phyloP scores from a whole-genome alignment of 139 green algal genomes.

The Microglena sp. region DNA sequence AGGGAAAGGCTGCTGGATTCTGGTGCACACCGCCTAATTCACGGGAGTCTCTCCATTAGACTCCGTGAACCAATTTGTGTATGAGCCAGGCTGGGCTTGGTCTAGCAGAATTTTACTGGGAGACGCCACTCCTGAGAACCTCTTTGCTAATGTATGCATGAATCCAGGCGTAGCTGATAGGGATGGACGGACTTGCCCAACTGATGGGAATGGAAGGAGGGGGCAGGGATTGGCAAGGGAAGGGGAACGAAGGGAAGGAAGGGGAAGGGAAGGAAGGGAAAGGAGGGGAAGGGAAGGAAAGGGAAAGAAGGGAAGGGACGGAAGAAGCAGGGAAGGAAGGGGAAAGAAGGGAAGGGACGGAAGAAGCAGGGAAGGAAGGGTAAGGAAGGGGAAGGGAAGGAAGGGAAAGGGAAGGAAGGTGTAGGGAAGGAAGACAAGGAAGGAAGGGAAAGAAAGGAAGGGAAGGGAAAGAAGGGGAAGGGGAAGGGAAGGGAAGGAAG shows the following conservation, averaged over 20 bases:
- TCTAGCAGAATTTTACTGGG: constrained; percentile 60
- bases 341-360: neutral
- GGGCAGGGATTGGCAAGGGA: neutral
- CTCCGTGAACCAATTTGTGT: constrained; percentile 58
- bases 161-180: neutral
- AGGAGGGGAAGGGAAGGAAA: neutral
- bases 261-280: neutral
- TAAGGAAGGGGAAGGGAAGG: neutral
- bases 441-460: neutral
- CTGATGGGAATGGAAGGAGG: neutral
- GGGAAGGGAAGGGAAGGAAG: no score
- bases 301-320: neutral
- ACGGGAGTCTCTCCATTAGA: constrained; percentile 40
- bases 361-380: neutral
- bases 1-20: neutral
- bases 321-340: neutral
- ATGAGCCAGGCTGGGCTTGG: constrained; percentile 75
- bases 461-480: neutral
- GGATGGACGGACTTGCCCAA: constrained; percentile 8
- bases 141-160: constrained; percentile 56
- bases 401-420: neutral
- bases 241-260: neutral
- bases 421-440: neutral
- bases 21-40: constrained; percentile 25
- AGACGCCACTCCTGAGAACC: constrained; percentile 34